Percentiles rank a stretch among this genome's conserved stretches.
phyloP scores from a whole-genome alignment of 2,329 filamentous ascomycete species.

The Rhexocercosporidium sp. region DNA sequence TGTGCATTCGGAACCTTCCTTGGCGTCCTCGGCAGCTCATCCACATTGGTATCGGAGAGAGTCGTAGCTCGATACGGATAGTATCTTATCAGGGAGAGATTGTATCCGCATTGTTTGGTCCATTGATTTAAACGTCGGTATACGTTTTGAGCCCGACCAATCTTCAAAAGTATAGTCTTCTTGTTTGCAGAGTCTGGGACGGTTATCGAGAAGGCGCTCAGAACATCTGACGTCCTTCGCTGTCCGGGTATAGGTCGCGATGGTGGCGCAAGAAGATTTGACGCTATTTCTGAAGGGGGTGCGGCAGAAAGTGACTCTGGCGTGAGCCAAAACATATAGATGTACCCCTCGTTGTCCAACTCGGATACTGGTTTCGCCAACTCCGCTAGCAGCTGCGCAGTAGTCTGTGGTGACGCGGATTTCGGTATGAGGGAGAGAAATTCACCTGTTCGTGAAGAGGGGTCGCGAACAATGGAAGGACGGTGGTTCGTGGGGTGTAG shows the following conservation, averaged over 20 bases:
- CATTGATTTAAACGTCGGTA: conserved; percentile 91
- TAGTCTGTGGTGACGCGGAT: conserved; percentile 67
- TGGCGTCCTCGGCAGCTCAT: conserved; percentile 46
- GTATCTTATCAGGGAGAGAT: conserved; percentile 84
- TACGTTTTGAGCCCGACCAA: conserved; percentile 77
- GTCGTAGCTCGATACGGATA: conserved; percentile 73
- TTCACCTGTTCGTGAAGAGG: conserved; percentile 45
- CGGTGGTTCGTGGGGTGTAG: conserved; percentile 27
- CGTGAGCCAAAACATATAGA: conserved; percentile 99
- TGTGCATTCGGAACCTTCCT: conserved; percentile 84
- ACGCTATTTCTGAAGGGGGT: conserved; percentile 62
- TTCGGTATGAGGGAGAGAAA: conserved; percentile 73
- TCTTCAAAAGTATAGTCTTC: conserved; percentile 72
- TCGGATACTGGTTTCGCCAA: conserved; percentile 76
- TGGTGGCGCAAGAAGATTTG: conserved; percentile 61
- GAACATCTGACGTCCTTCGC: conserved; percentile 59
- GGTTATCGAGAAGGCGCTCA: conserved; percentile 54
- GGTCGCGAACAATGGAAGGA: conserved; percentile 37
- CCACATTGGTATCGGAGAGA: conserved; percentile 21
- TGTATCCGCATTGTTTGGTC: conserved; percentile 90
- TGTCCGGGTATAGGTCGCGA: conserved; percentile 43
- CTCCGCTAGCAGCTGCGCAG: conserved; percentile 76
- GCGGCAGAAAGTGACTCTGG: conserved; percentile 61
- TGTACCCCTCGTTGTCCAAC: conserved; percentile 84
- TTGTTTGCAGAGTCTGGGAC: conserved; percentile 38